Conservation (phyloP, 2,329 filamentous ascomycete genomes). For the Alternaria brassicicola region DNA sequence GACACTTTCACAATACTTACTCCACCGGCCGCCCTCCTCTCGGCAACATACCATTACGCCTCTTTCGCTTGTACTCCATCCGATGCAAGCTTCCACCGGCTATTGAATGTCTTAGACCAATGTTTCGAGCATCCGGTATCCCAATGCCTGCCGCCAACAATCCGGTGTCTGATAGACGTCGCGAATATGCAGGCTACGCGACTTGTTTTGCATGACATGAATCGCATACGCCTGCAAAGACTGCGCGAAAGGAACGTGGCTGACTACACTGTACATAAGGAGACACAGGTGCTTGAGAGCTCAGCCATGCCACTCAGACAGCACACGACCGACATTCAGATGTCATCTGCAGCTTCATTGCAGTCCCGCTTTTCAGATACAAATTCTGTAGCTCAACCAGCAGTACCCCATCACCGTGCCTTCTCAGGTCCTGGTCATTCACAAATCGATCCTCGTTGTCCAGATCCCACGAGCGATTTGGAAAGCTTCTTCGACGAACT, state of each 20-base stretch:
- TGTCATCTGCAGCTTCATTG: conserved; percentile 29
- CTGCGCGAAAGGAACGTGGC: conserved; percentile 19
- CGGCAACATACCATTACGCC: conserved; percentile 35
- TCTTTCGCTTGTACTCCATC: conserved; percentile 31
- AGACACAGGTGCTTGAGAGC: not conserved
- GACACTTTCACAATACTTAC: conserved; percentile 20
- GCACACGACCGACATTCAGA: conserved; percentile 9
- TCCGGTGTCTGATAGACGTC: conserved; percentile 34
- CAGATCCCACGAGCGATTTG: conserved; percentile 50
- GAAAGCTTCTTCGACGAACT: conserved; percentile 65
- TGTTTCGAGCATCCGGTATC: conserved; percentile 27
- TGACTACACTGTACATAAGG: conserved; percentile 16
- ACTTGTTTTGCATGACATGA: conserved; percentile 18
- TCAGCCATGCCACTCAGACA: conserved; percentile 5
- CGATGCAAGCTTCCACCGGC: conserved; percentile 22
- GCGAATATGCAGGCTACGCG: conserved; percentile 23
- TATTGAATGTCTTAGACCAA: conserved; percentile 35
- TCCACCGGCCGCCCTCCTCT: conserved; percentile 38
- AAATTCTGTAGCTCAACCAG: conserved; percentile 2
- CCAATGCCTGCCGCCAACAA: conserved; percentile 35
- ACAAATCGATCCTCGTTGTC: conserved; percentile 34
- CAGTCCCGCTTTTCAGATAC: conserved; percentile 17
- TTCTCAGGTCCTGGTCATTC: conserved; percentile 17
- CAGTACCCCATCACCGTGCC: conserved; percentile 9
- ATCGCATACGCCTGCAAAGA: conserved; percentile 26